These are phyloP conservation scores for Fistulinella prunicolor DNA, from an alignment of 768 basidiomycete species.

Conservation along the genomic window DNA sequence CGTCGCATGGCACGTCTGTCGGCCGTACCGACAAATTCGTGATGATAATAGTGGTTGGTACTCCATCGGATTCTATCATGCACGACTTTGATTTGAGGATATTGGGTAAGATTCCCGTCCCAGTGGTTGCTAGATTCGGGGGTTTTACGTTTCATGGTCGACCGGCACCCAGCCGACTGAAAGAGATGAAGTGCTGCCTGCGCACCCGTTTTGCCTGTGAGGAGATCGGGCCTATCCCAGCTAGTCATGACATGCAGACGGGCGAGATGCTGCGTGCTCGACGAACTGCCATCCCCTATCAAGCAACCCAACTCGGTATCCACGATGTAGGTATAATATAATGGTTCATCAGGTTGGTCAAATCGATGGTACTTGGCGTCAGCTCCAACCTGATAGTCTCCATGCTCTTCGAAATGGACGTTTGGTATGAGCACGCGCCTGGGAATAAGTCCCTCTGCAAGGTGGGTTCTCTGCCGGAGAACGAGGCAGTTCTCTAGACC, in stretches of 20 bases:
- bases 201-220: slow-evolving; percentile 40
- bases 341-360: background rate
- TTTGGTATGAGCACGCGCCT: slow-evolving; percentile 28
- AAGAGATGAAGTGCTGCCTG: slow-evolving; percentile 39
- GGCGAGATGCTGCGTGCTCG: slow-evolving; percentile 30
- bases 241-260: slow-evolving; percentile 44
- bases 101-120: slow-evolving; percentile 32
- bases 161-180: background rate
- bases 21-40: too few relatives aligned
- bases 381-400: background rate
- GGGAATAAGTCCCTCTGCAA: slow-evolving; percentile 21
- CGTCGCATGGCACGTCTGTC: too few relatives aligned
- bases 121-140: too few relatives aligned
- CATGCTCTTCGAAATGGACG: too few relatives aligned
- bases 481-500: slow-evolving; percentile 39
- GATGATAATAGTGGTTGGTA: too few relatives aligned
- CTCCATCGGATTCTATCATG: too few relatives aligned
- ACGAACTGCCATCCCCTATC: slow-evolving; percentile 17
- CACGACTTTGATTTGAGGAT: slow-evolving; percentile 25
- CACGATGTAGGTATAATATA: background rate
- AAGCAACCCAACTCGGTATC: slow-evolving; percentile 14
- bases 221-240: slow-evolving; percentile 33
- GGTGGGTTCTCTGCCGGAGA: background rate
- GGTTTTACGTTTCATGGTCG: background rate
- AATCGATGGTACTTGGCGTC: background rate